Percentiles rank a stretch among this genome's conserved stretches.
phyloP scores from a whole-genome alignment of 768 basidiomycete species.

The Russula griseocarnosa region DNA sequence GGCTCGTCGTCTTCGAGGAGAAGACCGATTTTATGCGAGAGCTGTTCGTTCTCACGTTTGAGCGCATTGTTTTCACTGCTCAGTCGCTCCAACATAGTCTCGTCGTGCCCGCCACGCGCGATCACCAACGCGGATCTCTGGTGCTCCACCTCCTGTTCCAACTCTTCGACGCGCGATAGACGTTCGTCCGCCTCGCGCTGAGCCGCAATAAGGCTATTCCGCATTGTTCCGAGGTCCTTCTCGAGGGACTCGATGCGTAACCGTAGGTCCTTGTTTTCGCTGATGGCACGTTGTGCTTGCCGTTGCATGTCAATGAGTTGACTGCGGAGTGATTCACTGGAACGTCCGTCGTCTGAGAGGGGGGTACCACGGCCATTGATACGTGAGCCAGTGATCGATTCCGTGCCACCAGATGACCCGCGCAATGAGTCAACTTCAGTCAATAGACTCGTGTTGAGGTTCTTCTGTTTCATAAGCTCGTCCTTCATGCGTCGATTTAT shows the following conservation, averaged over 20 bases:
- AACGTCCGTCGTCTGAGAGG: constrained; percentile 60
- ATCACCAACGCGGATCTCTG: constrained; percentile 68
- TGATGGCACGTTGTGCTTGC: constrained; percentile 63
- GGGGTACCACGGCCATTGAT: constrained; percentile 78
- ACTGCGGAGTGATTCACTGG: constrained; percentile 55
- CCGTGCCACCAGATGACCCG: constrained; percentile 50
- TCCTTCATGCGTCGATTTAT: constrained; percentile 97
- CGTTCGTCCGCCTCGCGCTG: constrained; percentile 80
- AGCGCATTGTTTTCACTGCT: constrained; percentile 75
- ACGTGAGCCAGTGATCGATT: constrained; percentile 47
- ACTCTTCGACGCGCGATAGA: constrained; percentile 67
- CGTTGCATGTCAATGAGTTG: constrained; percentile 78
- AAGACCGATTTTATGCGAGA: constrained; percentile 87
- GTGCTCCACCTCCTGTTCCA: constrained; percentile 77
- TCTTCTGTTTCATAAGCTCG: constrained; percentile 89
- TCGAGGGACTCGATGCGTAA: constrained; percentile 69
- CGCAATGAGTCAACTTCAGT: constrained; percentile 72
- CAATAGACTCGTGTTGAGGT: constrained; percentile 72
- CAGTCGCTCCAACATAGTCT: constrained; percentile 75
- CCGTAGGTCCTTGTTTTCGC: constrained; percentile 74
- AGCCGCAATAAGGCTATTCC: constrained; percentile 63
- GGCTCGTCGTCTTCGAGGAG: constrained; percentile 84
- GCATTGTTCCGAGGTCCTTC: constrained; percentile 66
- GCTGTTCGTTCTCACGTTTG: constrained; percentile 80
- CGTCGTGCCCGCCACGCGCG: constrained; percentile 70